These are phyloP conservation scores for Ustilago xerochloae DNA, from an alignment of 1,284 basidiomycete genomes.

Conservation along the genomic window DNA sequence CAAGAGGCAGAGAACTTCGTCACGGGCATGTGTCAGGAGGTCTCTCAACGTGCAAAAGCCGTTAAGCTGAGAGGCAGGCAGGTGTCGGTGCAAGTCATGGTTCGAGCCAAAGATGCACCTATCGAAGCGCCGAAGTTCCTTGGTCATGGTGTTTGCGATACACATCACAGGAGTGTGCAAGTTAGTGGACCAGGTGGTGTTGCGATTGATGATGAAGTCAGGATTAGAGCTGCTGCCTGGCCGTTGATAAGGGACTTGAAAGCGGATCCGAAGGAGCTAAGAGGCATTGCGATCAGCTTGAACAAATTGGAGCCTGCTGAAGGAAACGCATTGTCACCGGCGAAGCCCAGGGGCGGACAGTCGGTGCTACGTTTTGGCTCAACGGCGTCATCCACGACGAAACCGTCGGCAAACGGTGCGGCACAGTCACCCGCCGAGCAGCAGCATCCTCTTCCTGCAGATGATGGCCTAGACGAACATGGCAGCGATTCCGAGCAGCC, in stretches of 20 bases:
- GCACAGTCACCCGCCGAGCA: not conserved
- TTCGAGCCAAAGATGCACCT: constrained; percentile 84
- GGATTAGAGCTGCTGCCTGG: constrained; percentile 84
- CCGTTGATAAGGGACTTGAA: constrained; percentile 78
- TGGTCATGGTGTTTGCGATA: constrained; percentile 88
- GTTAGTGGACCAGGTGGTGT: constrained; percentile 69
- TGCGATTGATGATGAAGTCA: constrained; percentile 78
- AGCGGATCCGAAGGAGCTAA: constrained; percentile 84
- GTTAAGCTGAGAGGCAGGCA: constrained; percentile 82
- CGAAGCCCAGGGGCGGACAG: constrained; percentile 33
- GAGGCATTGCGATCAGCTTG: constrained; percentile 94
- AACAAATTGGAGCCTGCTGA: constrained; percentile 76
- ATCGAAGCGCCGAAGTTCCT: constrained; percentile 96
- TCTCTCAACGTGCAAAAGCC: constrained; percentile 58
- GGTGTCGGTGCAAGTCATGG: constrained; percentile 83
- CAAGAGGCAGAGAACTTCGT: constrained; percentile 77
- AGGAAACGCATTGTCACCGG: constrained; percentile 38
- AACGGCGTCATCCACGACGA: not conserved
- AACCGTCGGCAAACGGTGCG: not conserved
- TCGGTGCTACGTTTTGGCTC: constrained; percentile 27
- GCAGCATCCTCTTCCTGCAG: not conserved
- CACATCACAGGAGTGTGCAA: constrained; percentile 79
- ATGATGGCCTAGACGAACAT: constrained; percentile 10
- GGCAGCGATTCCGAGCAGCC: constrained; percentile 22
- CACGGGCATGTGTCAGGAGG: constrained; percentile 54